Evolutionary conservation across 352 stramenopile species (phyloP).

Genomic region (Globisporangium radiosum): DNA sequence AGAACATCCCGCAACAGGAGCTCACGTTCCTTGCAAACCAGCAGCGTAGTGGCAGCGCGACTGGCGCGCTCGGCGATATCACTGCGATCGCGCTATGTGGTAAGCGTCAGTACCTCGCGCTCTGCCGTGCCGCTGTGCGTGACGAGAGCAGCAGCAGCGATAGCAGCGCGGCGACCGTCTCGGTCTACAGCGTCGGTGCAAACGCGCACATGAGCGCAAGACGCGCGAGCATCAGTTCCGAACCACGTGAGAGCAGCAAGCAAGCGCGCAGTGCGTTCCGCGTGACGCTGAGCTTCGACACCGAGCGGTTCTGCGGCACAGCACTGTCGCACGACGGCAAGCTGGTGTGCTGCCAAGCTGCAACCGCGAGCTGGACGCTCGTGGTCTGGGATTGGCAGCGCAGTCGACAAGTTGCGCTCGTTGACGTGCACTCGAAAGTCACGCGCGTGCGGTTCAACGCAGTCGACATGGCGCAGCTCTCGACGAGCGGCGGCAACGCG

Average conservation of each 20-base stretch:
- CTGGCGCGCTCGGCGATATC: conserved; percentile 43
- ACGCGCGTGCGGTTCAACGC: conserved; percentile 70
- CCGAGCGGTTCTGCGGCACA: conserved; percentile 43
- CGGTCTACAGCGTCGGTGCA: conserved; percentile 24
- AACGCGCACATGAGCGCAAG: neutral
- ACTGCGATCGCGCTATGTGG: conserved; percentile 59
- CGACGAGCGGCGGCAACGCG: conserved; percentile 56
- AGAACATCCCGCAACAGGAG: conserved; percentile 60
- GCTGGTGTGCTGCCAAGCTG: conserved; percentile 50
- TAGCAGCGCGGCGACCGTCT: conserved; percentile 22
- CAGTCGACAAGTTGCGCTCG: conserved; percentile 47
- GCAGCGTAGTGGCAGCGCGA: conserved; percentile 5
- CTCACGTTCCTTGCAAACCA: conserved; percentile 39
- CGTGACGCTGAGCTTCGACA: conserved; percentile 41
- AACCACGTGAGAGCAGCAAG: conserved; percentile 6
- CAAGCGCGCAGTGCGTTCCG: conserved; percentile 17
- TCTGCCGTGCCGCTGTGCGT: conserved; percentile 37
- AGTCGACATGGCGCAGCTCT: conserved; percentile 75
- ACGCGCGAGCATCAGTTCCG: neutral
- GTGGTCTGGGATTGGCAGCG: conserved; percentile 77
- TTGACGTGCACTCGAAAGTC: conserved; percentile 64
- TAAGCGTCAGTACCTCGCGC: conserved; percentile 41
- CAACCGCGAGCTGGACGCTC: conserved; percentile 50
- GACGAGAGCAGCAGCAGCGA: neutral
- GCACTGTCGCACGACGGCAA: conserved; percentile 67